These are phyloP conservation scores for Fusarium mangiferae DNA, from an alignment of 2,329 filamentous ascomycete genomes.

Conservation along the genomic window DNA sequence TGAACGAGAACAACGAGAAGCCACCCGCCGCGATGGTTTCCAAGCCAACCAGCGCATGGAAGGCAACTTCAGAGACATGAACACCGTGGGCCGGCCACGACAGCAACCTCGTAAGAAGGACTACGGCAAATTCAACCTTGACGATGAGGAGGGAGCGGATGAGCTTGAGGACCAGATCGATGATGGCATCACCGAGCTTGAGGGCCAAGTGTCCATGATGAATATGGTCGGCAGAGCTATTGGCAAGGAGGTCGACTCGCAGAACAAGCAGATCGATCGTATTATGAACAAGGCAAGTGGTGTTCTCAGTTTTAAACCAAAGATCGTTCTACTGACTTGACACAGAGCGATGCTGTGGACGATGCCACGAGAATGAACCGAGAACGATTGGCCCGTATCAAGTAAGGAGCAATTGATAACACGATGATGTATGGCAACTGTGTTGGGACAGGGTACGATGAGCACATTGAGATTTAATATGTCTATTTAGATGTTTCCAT, in stretches of 20 bases:
- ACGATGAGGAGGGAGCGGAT: slow-evolving; percentile 70
- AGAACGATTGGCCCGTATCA: slow-evolving; percentile 73
- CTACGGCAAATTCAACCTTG: slow-evolving; percentile 77
- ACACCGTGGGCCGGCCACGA: slow-evolving; percentile 41
- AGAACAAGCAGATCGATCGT: slow-evolving; percentile 79
- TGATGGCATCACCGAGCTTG: slow-evolving; percentile 69
- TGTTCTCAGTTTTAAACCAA: neutral
- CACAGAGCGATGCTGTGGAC: slow-evolving; percentile 82
- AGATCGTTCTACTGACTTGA: slow-evolving; percentile 42
- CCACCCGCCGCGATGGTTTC: slow-evolving; percentile 65
- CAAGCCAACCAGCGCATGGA: slow-evolving; percentile 65
- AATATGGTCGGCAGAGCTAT: slow-evolving; percentile 80
- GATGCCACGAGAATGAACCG: slow-evolving; percentile 84
- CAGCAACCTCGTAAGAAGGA: slow-evolving; percentile 53
- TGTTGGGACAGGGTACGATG: neutral
- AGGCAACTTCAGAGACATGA: slow-evolving; percentile 57
- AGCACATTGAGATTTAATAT: slow-evolving; percentile 15
- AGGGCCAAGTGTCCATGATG: slow-evolving; percentile 74
- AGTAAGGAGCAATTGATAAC: slow-evolving; percentile 38
- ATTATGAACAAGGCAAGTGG: slow-evolving; percentile 78
- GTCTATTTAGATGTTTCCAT: neutral
- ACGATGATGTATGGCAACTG: slow-evolving; percentile 9
- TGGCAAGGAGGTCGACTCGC: slow-evolving; percentile 77
- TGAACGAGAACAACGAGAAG: slow-evolving; percentile 73
- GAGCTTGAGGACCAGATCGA: slow-evolving; percentile 68